phyloP scores from a whole-genome alignment of 495 filamentous ascomycete species.

The Penicillium simplicissimum region DNA sequence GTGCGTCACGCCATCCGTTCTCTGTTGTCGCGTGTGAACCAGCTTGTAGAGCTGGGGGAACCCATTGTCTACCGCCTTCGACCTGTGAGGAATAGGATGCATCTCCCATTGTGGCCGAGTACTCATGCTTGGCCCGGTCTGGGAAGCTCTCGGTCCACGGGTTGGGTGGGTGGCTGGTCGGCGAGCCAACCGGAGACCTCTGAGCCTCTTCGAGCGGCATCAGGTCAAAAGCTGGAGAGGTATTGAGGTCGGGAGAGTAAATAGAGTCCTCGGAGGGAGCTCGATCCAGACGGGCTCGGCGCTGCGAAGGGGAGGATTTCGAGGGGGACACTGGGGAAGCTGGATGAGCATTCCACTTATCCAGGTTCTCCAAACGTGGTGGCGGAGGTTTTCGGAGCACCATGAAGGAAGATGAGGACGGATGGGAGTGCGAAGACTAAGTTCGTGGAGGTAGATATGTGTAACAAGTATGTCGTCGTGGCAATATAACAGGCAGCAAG shows the following conservation, averaged over 20 bases:
- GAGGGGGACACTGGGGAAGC: slow-evolving; percentile 32
- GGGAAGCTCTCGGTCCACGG: slow-evolving; percentile 39
- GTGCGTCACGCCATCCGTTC: slow-evolving; percentile 23
- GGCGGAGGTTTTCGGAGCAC: slow-evolving; percentile 50
- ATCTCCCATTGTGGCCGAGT: slow-evolving; percentile 14
- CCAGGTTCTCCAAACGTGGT: slow-evolving; percentile 42
- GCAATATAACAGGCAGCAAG: neutral
- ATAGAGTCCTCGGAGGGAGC: slow-evolving; percentile 40
- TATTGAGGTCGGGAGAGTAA: slow-evolving; percentile 47
- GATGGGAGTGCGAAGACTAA: neutral
- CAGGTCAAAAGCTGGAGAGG: slow-evolving; percentile 45
- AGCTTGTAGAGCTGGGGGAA: slow-evolving; percentile 31
- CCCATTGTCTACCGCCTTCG: slow-evolving; percentile 16
- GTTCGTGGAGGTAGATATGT: neutral
- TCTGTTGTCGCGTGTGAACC: slow-evolving; percentile 30
- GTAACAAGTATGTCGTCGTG: neutral
- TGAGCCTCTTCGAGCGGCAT: slow-evolving; percentile 49
- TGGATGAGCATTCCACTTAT: slow-evolving; percentile 35
- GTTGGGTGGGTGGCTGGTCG: slow-evolving; percentile 31
- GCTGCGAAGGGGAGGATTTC: slow-evolving; percentile 34
- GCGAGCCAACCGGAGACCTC: slow-evolving; percentile 40
- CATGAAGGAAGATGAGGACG: slow-evolving; percentile 35
- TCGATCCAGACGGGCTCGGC: slow-evolving; percentile 33
- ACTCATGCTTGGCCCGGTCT: slow-evolving; percentile 17
- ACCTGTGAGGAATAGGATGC: slow-evolving; percentile 4